Conservation (phyloP, 495 filamentous ascomycete species). For the Parathielavia hyrcaniae region DNA sequence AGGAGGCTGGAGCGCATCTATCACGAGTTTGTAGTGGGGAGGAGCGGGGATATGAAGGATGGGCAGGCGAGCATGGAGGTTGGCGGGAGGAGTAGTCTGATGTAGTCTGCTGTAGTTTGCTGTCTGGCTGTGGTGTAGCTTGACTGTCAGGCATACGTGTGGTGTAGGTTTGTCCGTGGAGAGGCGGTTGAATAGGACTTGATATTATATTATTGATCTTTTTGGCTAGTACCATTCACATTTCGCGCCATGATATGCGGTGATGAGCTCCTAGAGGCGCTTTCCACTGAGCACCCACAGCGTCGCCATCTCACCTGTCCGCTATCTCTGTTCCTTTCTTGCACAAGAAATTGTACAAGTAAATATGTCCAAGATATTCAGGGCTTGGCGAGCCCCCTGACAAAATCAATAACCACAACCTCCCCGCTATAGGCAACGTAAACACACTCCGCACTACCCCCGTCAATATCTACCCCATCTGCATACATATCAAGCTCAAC, state of each 20-base stretch:
- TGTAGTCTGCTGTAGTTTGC: slow-evolving; percentile 47
- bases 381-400: neutral
- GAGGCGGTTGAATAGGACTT: neutral
- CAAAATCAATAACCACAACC: slow-evolving; percentile 16
- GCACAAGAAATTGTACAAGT: too few species aligned
- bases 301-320: neutral
- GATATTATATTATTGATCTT: too few species aligned
- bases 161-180: too few species aligned
- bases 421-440: slow-evolving; percentile 7
- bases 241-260: too few species aligned
- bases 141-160: neutral
- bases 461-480: neutral
- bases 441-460: slow-evolving; percentile 1
- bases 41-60: slow-evolving; percentile 90
- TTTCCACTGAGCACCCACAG: too few species aligned
- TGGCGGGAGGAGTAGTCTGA: slow-evolving; percentile 85
- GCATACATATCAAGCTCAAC: neutral
- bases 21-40: slow-evolving; percentile 79
- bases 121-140: neutral
- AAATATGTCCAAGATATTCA: too few species aligned
- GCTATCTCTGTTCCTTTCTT: too few species aligned
- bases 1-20: slow-evolving; percentile 73
- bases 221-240: too few species aligned
- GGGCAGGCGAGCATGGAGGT: slow-evolving; percentile 86
- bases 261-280: too few species aligned